Evolutionary conservation across 116 monocot genomes (phyloP).

Genomic region (Phalaenopsis hybrid): DNA sequence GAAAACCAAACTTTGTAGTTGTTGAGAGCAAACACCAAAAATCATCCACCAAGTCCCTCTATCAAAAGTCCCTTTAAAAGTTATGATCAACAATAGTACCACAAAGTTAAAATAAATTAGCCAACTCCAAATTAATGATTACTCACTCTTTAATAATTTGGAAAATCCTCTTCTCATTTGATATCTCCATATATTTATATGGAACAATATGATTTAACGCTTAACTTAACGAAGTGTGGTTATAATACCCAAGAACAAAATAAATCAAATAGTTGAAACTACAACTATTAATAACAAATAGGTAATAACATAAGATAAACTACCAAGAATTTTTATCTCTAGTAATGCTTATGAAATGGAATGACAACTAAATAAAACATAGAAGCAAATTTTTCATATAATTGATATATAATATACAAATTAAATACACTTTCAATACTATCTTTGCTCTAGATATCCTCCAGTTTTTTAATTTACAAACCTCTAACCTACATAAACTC

Average conservation of each 20-base stretch:
- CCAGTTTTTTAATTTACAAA: too few species aligned
- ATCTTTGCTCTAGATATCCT: too few species aligned
- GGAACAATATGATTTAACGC: not conserved
- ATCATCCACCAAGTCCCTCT: too few species aligned
- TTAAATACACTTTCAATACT: too few species aligned
- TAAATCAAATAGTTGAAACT: not conserved
- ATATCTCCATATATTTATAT: not conserved
- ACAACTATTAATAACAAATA: not conserved
- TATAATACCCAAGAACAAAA: not conserved
- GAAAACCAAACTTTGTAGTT: too few species aligned
- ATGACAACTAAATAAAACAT: too few species aligned
- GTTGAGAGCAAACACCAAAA: too few species aligned
- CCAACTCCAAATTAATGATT: not conserved
- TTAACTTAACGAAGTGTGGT: not conserved
- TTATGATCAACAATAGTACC: not conserved
- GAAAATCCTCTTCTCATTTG: not conserved
- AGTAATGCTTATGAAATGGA: too few species aligned
- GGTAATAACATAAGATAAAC: too few species aligned
- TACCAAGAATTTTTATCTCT: too few species aligned
- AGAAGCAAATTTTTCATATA: not conserved
- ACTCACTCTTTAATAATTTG: not conserved
- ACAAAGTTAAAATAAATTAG: too few species aligned
- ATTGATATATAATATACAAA: not conserved
- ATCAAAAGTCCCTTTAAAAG: not conserved
- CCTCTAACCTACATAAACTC: too few species aligned